Evolutionary conservation across 257 asterid species (phyloP), one percentile per base, ranked within the genome.

Genomic region (Nicotiana obtusifolia): DNA sequence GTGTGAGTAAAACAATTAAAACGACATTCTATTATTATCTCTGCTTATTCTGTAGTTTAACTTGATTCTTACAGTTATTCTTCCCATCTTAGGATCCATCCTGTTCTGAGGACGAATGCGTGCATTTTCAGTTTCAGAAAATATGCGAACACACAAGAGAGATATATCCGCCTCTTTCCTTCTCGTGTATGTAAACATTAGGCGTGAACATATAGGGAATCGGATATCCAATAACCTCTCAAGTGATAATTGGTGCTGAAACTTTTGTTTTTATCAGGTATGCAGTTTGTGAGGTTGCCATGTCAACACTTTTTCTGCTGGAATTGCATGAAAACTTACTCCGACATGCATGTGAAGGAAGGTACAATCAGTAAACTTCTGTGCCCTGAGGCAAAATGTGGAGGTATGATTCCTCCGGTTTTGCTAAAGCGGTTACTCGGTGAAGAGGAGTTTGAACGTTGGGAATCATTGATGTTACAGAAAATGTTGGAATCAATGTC

Each of bases 331-430:
- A 92, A 88, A 89, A 93, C 92, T 19, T 91, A 84, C 80, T 81
- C 91, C 4, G 91, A 90, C 59, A 89, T 95, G 84, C 98, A 92
- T 86, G 84, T 95, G 80, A 87, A 77, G 82, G 99, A 95, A 84
- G 97, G 98, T 80, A 90, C 98, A 52, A 91, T 91, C 33, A 82
- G 81, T 83, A 93, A 95, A 86, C 91, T 95, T 66, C 84, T 83
- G 76, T 95, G 99, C 83, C 98, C 97, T 1, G 89, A 91, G 80
- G 64, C 96, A 73, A 93, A 95, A 87, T 95, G 99, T 81, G 94
- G 93, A 33, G 94, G 96, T 67, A 88, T 93, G 94, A 89, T 95
- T 82, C 97, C 97, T 28, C 98, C 97, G 73, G 95, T 95, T 86
- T 86, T 92, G 77, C 90, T 95, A 57, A 90, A 90, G 80, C 84